Conservation (phyloP, 305 asterid species). For the Fraxinus nigra region DNA sequence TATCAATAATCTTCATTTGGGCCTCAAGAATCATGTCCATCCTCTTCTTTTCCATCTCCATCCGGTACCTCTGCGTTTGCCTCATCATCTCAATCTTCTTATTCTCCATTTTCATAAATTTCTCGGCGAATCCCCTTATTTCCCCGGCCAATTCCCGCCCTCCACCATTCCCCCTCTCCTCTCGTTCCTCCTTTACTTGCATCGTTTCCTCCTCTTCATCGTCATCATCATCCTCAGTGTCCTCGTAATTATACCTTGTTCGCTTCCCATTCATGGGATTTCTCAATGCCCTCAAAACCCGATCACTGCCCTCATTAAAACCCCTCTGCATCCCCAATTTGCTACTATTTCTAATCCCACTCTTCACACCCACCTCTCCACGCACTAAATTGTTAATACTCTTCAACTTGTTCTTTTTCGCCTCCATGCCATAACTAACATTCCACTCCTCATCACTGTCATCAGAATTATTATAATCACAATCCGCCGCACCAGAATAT, state of each 20-base stretch:
- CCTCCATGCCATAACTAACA: conserved; percentile 28
- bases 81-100: conserved; percentile 78
- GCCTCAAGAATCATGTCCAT: conserved; percentile 78
- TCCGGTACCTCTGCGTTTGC: conserved; percentile 57
- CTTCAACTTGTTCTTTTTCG: conserved; percentile 45
- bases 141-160: conserved; percentile 64
- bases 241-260: conserved; percentile 29
- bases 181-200: conserved; percentile 30
- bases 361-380: conserved; percentile 22
- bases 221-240: conserved; percentile 30
- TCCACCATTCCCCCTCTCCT: conserved; percentile 28
- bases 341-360: conserved; percentile 29
- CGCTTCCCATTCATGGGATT: conserved; percentile 39
- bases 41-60: conserved; percentile 90
- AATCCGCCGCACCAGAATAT: conserved; percentile 21
- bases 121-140: conserved; percentile 70
- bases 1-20: conserved; percentile 67
- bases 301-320: conserved; percentile 21
- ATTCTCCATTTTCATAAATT: conserved; percentile 78
- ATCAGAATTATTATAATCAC: conserved; percentile 33
- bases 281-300: conserved; percentile 33
- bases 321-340: conserved; percentile 26
- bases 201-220: conserved; percentile 31
- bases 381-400: conserved; percentile 53
- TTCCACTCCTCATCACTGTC: conserved; percentile 56